Evolutionary conservation across 768 basidiomycete species (phyloP).

Genomic region (Lactifluus echinatus): DNA sequence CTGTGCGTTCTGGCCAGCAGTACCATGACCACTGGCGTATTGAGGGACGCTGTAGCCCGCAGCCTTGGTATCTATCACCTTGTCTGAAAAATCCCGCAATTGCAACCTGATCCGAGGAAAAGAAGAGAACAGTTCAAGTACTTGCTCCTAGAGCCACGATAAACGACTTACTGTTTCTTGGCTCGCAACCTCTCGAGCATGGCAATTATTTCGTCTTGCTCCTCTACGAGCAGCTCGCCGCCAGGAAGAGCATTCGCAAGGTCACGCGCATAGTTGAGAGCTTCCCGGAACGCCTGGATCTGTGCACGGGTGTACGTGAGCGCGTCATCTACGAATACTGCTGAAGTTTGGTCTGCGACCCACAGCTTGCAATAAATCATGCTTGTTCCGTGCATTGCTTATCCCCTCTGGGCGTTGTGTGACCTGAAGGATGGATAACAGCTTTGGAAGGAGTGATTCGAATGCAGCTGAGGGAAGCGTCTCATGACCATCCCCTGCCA

Average conservation of each 20-base stretch:
- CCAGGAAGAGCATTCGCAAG: slow-evolving; percentile 53
- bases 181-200: slow-evolving; percentile 59
- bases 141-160: neutral
- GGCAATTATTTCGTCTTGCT: slow-evolving; percentile 62
- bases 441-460: slow-evolving; percentile 48
- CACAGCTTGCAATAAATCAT: slow-evolving; percentile 59
- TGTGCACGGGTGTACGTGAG: slow-evolving; percentile 24
- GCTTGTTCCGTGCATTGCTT: slow-evolving; percentile 49
- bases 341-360: neutral
- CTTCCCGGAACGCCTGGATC: slow-evolving; percentile 65
- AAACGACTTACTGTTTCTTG: slow-evolving; percentile 45
- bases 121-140: neutral
- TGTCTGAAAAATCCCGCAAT: slow-evolving; percentile 42
- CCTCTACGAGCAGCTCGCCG: slow-evolving; percentile 57
- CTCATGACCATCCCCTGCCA: neutral
- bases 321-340: neutral
- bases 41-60: slow-evolving; percentile 11
- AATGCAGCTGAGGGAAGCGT: slow-evolving; percentile 31
- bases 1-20: slow-evolving; percentile 26
- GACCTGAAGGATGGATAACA: slow-evolving; percentile 51
- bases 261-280: slow-evolving; percentile 51
- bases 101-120: slow-evolving; percentile 35
- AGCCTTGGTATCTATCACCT: slow-evolving; percentile 30
- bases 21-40: neutral
- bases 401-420: slow-evolving; percentile 50